A percentile compares a stretch with the other conserved stretches of the same genome.
phyloP scores from a whole-genome alignment of 2,329 filamentous ascomycete species.

The Monosporascus sp. region DNA sequence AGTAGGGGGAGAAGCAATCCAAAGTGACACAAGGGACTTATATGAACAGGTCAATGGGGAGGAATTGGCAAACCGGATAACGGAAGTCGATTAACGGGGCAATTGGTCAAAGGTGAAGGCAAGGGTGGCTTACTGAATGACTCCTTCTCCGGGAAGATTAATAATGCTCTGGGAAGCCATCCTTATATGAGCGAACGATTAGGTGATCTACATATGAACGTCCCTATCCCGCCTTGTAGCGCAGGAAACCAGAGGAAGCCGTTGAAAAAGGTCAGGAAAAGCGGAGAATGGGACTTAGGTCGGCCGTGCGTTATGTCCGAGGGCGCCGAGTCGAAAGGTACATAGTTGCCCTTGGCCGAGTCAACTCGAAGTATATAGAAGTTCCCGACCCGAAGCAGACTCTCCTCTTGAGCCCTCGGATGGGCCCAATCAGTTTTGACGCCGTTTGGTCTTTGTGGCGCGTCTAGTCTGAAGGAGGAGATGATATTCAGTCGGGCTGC shows the following conservation, averaged over 20 bases:
- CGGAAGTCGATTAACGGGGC: constrained; percentile 11
- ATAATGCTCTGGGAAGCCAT: constrained; percentile 22
- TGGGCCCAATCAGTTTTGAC: no score
- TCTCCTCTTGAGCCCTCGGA: no score
- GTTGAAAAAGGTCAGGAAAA: constrained; percentile 16
- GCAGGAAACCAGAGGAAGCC: constrained; percentile 14
- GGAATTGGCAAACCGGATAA: constrained; percentile 4
- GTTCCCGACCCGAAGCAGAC: not conserved
- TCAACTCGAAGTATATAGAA: constrained; percentile 16
- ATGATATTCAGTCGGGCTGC: no score
- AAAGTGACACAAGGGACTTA: constrained; percentile 1
- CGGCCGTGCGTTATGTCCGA: constrained; percentile 28
- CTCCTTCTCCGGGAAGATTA: constrained; percentile 21
- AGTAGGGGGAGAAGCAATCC: constrained; percentile 3
- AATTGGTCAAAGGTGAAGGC: constrained; percentile 10
- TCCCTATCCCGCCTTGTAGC: constrained; percentile 22
- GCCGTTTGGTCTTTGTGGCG: no score
- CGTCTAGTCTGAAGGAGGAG: no score
- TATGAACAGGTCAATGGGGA: constrained; percentile 2
- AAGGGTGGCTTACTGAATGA: constrained; percentile 12
- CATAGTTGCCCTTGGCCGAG: constrained; percentile 19
- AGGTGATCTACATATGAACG: constrained; percentile 20
- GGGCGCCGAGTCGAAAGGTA: constrained; percentile 11
- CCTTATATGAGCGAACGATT: constrained; percentile 24
- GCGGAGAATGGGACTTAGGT: constrained; percentile 19